phyloP scores from a whole-genome alignment of 495 filamentous ascomycete species.

The Penicillium angulare region DNA sequence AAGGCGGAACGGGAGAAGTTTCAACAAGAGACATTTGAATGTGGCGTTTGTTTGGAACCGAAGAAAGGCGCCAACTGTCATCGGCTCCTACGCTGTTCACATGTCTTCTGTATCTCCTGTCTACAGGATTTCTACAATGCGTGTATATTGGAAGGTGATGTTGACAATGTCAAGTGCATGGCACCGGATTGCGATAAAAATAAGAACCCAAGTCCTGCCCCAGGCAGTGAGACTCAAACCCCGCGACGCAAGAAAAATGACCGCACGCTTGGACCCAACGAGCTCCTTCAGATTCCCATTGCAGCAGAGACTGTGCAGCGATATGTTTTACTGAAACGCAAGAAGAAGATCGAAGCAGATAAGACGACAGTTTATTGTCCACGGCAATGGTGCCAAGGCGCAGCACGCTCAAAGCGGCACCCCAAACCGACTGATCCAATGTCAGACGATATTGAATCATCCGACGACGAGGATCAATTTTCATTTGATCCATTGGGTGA shows the following conservation, averaged over 20 bases:
- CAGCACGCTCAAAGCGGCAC: conserved; percentile 78
- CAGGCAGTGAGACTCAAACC: conserved; percentile 10
- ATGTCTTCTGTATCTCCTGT: conserved; percentile 87
- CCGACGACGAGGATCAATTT: conserved; percentile 38
- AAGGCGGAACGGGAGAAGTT: conserved; percentile 71
- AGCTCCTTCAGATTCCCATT: conserved; percentile 83
- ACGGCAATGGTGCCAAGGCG: conserved; percentile 87
- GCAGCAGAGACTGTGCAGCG: conserved; percentile 72
- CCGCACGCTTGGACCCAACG: conserved; percentile 74
- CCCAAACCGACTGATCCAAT: conserved; percentile 59
- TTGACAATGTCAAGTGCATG: conserved; percentile 74
- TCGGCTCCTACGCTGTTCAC: conserved; percentile 71
- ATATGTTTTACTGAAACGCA: conserved; percentile 86
- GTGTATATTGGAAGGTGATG: conserved; percentile 81
- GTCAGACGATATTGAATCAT: conserved; percentile 49
- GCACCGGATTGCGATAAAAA: conserved; percentile 72
- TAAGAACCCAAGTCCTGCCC: conserved; percentile 21
- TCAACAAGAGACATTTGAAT: conserved; percentile 82
- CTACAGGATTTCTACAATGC: conserved; percentile 86
- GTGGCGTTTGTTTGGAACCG: conserved; percentile 86
- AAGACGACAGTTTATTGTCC: conserved; percentile 94
- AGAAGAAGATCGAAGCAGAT: conserved; percentile 85
- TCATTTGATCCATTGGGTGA: conserved; percentile 36
- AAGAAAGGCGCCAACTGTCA: conserved; percentile 87
- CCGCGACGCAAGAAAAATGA: conserved; percentile 50